These are phyloP conservation scores for Patellifolia procumbens DNA, from an alignment of 179 eudicot species.

Conservation along the genomic window DNA sequence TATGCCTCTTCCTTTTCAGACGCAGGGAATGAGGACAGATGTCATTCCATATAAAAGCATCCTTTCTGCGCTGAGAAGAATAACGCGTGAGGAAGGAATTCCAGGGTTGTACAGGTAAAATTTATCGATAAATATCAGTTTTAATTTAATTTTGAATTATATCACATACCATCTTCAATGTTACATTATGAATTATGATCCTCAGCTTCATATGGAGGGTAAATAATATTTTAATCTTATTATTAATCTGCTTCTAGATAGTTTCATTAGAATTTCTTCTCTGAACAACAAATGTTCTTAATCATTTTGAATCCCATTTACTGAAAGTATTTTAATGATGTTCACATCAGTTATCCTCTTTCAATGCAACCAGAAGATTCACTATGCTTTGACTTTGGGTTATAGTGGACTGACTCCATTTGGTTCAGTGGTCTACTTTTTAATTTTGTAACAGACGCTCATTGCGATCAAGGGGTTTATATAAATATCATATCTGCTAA, in stretches of 20 bases:
- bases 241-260: too few relatives aligned
- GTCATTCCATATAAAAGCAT: conserved; percentile 81
- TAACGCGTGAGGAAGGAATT: conserved; percentile 73
- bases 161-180: not conserved
- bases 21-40: conserved; percentile 89
- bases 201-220: not conserved
- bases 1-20: conserved; percentile 44
- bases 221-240: not conserved
- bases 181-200: not conserved
- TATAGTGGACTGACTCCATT: not conserved
- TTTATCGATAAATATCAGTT: conserved; percentile 2
- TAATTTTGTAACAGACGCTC: not conserved
- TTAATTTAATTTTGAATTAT: too few relatives aligned
- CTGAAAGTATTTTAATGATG: not conserved
- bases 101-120: conserved; percentile 80
- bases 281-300: too few relatives aligned
- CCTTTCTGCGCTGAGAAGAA: conserved; percentile 76
- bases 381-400: not conserved
- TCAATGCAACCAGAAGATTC: not conserved
- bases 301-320: not conserved
- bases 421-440: not conserved
- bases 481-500: not conserved
- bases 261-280: too few relatives aligned
- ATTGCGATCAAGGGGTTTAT: not conserved
- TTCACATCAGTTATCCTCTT: not conserved